Conservation (phyloP, 2,329 filamentous ascomycete species). For the Xylaria sp. region DNA sequence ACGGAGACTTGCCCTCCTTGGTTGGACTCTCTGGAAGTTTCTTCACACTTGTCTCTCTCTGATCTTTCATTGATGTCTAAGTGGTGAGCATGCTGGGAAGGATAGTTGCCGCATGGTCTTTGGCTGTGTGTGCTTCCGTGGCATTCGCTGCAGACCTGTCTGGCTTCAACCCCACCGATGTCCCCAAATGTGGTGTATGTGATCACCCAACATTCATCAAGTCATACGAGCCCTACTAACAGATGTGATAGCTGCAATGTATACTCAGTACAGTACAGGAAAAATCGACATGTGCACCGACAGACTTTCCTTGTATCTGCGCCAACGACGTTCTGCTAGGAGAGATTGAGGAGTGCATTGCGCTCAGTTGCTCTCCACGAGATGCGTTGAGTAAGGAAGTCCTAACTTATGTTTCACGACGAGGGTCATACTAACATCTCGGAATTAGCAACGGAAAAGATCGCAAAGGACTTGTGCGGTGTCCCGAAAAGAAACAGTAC, state of each 20-base stretch:
- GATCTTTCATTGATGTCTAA: not conserved
- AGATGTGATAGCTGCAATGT: slow-evolving; percentile 20
- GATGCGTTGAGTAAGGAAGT: slow-evolving; percentile 31
- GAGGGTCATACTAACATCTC: slow-evolving; percentile 7
- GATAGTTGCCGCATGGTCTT: slow-evolving; percentile 18
- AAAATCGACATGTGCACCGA: slow-evolving; percentile 22
- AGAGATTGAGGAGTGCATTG: slow-evolving; percentile 27
- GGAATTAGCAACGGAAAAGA: slow-evolving; percentile 24
- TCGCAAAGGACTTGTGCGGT: slow-evolving; percentile 26
- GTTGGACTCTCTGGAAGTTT: not conserved
- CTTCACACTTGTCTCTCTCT: not conserved
- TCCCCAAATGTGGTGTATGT: slow-evolving; percentile 35
- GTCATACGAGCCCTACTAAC: not conserved
- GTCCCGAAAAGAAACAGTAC: slow-evolving; percentile 25
- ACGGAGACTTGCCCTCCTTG: not conserved
- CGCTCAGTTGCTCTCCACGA: slow-evolving; percentile 19
- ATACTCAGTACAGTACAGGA: slow-evolving; percentile 15
- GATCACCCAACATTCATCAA: not conserved
- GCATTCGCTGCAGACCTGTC: slow-evolving; percentile 22
- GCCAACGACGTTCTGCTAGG: slow-evolving; percentile 12
- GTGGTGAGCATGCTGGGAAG: slow-evolving; percentile 28
- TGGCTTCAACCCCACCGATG: not conserved
- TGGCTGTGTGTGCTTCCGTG: slow-evolving; percentile 22
- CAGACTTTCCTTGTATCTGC: slow-evolving; percentile 34
- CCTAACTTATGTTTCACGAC: not conserved